Evolutionary conservation across 1,284 basidiomycete species (phyloP).

Genomic region (Ceratobasidium sp.): DNA sequence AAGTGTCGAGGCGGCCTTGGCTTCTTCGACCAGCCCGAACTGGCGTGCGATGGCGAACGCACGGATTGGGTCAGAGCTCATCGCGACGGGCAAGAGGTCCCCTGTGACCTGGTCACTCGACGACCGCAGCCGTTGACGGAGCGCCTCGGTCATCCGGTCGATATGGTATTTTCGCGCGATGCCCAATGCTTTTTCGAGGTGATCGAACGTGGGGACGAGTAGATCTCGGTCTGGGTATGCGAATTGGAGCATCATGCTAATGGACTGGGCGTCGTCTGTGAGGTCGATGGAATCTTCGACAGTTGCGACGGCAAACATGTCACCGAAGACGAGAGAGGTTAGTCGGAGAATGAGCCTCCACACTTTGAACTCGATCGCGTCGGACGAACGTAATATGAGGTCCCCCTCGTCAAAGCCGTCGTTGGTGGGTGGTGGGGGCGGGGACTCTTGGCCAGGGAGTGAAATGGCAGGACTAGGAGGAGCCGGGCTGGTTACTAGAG

Average conservation of each 20-base stretch:
- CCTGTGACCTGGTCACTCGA: slow-evolving; percentile 21
- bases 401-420: slow-evolving; percentile 43
- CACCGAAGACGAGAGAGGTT: slow-evolving; percentile 43
- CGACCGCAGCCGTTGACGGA: slow-evolving; percentile 35
- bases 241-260: slow-evolving; percentile 41
- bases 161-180: slow-evolving; percentile 43
- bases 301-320: slow-evolving; percentile 43
- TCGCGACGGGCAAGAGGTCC: slow-evolving; percentile 19
- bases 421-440: slow-evolving; percentile 31
- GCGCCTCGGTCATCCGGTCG: slow-evolving; percentile 35
- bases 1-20: slow-evolving; percentile 29
- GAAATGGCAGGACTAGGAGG: slow-evolving; percentile 33
- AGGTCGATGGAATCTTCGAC: slow-evolving; percentile 13
- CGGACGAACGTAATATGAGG: slow-evolving; percentile 43
- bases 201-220: slow-evolving; percentile 32
- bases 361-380: slow-evolving; percentile 43
- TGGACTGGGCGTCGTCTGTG: slow-evolving; percentile 31
- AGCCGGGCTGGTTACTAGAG: neutral
- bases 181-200: slow-evolving; percentile 34
- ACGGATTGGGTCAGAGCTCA: slow-evolving; percentile 35
- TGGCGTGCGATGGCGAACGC: slow-evolving; percentile 38
- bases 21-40: slow-evolving; percentile 40
- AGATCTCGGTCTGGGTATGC: slow-evolving; percentile 39
- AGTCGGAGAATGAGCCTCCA: slow-evolving; percentile 39
- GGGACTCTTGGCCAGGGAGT: slow-evolving; percentile 29